Base-by-base conservation (phyloP, 495 filamentous ascomycete species). In the Penicillium pulvis region DNA sequence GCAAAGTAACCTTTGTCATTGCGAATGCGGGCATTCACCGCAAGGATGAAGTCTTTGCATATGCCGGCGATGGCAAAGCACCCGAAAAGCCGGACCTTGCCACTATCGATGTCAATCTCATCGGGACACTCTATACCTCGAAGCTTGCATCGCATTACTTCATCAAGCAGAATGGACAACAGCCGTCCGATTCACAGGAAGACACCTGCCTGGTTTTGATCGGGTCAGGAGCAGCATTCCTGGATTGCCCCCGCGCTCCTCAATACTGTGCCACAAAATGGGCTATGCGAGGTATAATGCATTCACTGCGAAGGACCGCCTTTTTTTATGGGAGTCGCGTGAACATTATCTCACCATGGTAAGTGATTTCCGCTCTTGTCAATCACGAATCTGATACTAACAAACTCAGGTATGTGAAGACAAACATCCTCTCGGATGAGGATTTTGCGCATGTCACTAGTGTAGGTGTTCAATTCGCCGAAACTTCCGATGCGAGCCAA, bases 21-120 rank as follows among this genome's bases (percentile, higher is more conserved):
- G 72, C 74, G 0, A 80, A 81, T 57, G 78, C 78, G 6, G 78
- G 79, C 3, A 76, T 80, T 51, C 69, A 76, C 54, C 77, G 78
- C 49, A 61, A 60, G 1, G 73, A 77, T 46, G 70, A 72, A 55
- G 71, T 77, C 51, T 75, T 73, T 60, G 55, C 61, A 10, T 53
- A 67, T 24, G 41, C 44, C 17, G 64, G 51, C 17, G 58, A 66
- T 20, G 64, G 68, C 19, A 52, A 60, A 4, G 63, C 63, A 16
- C 70, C 77, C 1, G 31, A 61, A 55, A 62, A 74, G 47, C 69
- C 76, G 17, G 69, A 78, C 52, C 67, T 79, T 28, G 68, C 57
- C 28, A 71, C 61, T 10, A 67, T 82, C 59, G 65, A 78, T 14
- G 72, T 81, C 30, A 75, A 82, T 61, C 63, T 81, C 6, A 57